These are phyloP conservation scores for Urtica urens DNA, from an alignment of 306 rosid species.

Conservation along the genomic window DNA sequence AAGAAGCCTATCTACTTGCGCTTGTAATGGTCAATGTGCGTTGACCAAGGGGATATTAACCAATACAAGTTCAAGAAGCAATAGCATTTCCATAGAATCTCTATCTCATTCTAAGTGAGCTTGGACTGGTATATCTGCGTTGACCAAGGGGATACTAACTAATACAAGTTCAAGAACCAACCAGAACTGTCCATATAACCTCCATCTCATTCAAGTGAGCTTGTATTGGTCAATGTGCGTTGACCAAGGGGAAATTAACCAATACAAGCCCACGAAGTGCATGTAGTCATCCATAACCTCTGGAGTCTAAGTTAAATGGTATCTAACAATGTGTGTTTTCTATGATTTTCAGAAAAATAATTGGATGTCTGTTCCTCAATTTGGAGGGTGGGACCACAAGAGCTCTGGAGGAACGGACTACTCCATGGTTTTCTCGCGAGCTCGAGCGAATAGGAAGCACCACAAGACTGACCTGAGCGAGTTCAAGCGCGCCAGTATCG, in stretches of 20 bases:
- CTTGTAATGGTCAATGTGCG: slow-evolving; percentile 21
- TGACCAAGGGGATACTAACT: slow-evolving; percentile 30
- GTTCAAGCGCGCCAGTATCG: slow-evolving; percentile 34
- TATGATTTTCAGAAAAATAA: slow-evolving; percentile 25
- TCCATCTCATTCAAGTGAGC: slow-evolving; percentile 6
- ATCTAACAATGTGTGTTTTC: no score
- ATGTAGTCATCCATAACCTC: no score
- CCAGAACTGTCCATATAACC: background rate
- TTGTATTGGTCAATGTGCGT: slow-evolving; percentile 23
- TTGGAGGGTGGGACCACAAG: slow-evolving; percentile 79
- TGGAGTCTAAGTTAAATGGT: no score
- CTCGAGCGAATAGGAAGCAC: slow-evolving; percentile 56
- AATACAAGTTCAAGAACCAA: slow-evolving; percentile 22
- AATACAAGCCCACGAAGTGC: slow-evolving; percentile 20
- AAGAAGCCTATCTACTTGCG: background rate
- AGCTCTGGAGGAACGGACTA: slow-evolving; percentile 42
- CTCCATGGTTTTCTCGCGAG: slow-evolving; percentile 52
- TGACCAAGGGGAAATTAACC: slow-evolving; percentile 28
- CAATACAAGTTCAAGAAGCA: slow-evolving; percentile 23
- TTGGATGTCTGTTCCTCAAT: slow-evolving; percentile 71
- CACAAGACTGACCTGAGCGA: slow-evolving; percentile 39
- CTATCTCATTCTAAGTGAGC: slow-evolving; percentile 2
- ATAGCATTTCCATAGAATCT: background rate
- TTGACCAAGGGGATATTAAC: slow-evolving; percentile 30
- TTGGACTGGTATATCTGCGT: slow-evolving; percentile 20